Conservation (phyloP, 139 green algal species). For the Pleodorina starrii region DNA sequence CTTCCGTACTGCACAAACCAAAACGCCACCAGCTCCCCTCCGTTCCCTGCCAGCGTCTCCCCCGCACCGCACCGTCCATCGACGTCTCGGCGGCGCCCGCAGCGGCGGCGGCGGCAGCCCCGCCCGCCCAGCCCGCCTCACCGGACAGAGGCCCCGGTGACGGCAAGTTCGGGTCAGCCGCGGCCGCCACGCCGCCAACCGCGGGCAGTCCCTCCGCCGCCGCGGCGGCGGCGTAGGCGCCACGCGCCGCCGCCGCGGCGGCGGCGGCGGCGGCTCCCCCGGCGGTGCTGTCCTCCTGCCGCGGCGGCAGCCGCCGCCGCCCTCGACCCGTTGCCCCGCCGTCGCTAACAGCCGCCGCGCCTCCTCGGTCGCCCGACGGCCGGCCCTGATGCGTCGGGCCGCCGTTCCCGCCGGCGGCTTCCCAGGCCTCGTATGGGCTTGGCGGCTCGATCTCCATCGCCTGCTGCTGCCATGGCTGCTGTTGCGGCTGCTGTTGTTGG, state of each 20-base stretch:
- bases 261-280: neutral
- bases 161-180: neutral
- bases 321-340: neutral
- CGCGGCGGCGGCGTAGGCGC: neutral
- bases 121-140: too few species aligned
- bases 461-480: neutral
- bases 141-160: neutral
- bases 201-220: neutral
- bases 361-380: neutral
- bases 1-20: too few species aligned
- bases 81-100: too few species aligned
- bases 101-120: too few species aligned
- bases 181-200: neutral
- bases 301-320: neutral
- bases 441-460: neutral
- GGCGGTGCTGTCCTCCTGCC: neutral
- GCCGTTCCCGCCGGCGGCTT: neutral
- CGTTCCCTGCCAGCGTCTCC: too few species aligned
- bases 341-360: neutral
- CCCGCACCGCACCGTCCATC: neutral
- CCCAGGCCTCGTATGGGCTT: neutral
- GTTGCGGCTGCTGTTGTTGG: neutral
- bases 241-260: neutral
- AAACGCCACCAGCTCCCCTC: too few species aligned
- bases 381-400: too few species aligned